Evolutionary conservation across 2,329 filamentous ascomycete genomes (phyloP).

Genomic region (Purpureocillium takamizusanense): DNA sequence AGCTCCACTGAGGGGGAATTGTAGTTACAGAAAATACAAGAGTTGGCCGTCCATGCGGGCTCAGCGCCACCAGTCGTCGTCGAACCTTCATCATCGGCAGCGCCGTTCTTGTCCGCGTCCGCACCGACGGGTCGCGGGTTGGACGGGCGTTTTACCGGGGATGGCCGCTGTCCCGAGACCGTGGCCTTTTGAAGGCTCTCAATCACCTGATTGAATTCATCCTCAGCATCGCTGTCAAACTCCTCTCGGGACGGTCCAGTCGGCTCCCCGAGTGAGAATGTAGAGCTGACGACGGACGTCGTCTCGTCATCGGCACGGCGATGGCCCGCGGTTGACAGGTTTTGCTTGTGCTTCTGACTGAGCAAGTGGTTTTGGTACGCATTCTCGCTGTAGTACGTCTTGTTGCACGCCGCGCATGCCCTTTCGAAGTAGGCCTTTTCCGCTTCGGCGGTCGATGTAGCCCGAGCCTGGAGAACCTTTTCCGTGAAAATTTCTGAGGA

Average conservation of each 20-base stretch:
- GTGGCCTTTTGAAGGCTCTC: slow-evolving; percentile 69
- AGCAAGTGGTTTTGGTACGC: slow-evolving; percentile 87
- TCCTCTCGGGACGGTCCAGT: slow-evolving; percentile 37
- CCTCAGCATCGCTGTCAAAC: slow-evolving; percentile 60
- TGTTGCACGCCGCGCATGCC: slow-evolving; percentile 71
- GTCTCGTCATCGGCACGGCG: slow-evolving; percentile 53
- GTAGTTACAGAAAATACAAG: slow-evolving; percentile 89
- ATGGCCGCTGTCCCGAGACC: slow-evolving; percentile 42
- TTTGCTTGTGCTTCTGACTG: slow-evolving; percentile 75
- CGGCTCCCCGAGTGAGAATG: slow-evolving; percentile 83
- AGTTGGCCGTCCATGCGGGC: slow-evolving; percentile 33
- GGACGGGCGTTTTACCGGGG: slow-evolving; percentile 45
- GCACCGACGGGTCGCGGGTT: slow-evolving; percentile 37
- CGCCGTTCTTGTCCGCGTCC: slow-evolving; percentile 34
- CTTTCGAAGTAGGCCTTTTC: slow-evolving; percentile 86
- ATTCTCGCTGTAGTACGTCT: slow-evolving; percentile 94
- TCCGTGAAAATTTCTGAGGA: slow-evolving; percentile 90
- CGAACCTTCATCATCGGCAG: slow-evolving; percentile 31
- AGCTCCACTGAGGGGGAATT: slow-evolving; percentile 65
- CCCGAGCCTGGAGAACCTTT: slow-evolving; percentile 87
- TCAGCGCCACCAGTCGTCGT: slow-evolving; percentile 25
- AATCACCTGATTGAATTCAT: slow-evolving; percentile 69
- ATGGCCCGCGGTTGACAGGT: slow-evolving; percentile 38
- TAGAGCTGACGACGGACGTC: slow-evolving; percentile 80
- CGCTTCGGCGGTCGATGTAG: slow-evolving; percentile 72